Evolutionary conservation across 352 stramenopile genomes (phyloP).

Genomic region (Phytopythium sindhum): DNA sequence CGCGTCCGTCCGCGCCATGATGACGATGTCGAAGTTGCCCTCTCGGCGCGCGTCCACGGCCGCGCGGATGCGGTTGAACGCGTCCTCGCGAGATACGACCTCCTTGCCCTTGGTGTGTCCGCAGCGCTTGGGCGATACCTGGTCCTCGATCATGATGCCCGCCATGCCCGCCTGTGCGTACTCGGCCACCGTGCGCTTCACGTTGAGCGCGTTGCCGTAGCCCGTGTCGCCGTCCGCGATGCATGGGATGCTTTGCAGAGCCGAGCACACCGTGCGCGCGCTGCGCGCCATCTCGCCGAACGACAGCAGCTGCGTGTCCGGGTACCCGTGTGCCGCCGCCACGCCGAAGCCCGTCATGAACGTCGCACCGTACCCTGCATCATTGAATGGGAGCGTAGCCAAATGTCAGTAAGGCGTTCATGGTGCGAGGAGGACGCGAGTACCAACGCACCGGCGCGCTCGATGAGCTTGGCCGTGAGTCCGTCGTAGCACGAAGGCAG

Average conservation of each 20-base stretch:
- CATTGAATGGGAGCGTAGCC: too few relatives aligned
- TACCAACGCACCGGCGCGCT: constrained; percentile 37
- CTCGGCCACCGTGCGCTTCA: constrained; percentile 89
- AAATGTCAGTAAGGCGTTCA: not conserved
- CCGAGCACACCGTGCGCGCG: constrained; percentile 39
- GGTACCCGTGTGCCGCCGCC: constrained; percentile 79
- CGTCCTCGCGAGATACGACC: constrained; percentile 85
- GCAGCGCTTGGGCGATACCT: constrained; percentile 91
- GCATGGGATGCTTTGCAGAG: constrained; percentile 42
- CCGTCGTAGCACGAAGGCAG: constrained; percentile 93
- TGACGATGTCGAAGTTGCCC: constrained; percentile 88
- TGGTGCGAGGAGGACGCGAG: not conserved
- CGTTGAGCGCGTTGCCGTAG: constrained; percentile 93
- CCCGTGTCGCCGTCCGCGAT: constrained; percentile 89
- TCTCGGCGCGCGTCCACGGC: constrained; percentile 88
- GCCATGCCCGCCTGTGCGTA: constrained; percentile 91
- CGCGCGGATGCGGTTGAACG: constrained; percentile 79
- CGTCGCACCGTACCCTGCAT: constrained; percentile 69
- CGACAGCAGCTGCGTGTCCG: constrained; percentile 85
- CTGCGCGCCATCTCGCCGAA: constrained; percentile 57
- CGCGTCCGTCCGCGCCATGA: constrained; percentile 93
- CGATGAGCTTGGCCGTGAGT: constrained; percentile 85
- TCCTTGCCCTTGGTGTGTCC: constrained; percentile 91
- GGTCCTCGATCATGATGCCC: constrained; percentile 94
- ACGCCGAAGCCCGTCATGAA: constrained; percentile 95